Evolutionary conservation across 2,329 filamentous ascomycete genomes (phyloP), one percentile per base, ranked within the genome.

Genomic region (Dactylellina drechsleri): DNA sequence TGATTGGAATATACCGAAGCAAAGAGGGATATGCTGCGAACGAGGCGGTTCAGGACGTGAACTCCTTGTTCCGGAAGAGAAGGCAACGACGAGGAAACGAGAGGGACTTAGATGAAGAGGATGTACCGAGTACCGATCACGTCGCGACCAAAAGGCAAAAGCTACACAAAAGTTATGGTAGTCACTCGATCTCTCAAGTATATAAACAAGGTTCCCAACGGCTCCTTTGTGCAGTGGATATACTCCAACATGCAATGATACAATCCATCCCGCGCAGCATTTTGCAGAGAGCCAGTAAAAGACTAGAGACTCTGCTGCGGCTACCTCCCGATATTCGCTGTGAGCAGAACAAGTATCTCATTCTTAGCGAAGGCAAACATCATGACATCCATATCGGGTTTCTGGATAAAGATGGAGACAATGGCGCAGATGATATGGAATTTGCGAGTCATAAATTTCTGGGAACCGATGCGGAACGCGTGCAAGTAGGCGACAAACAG

Each of bases 21-120:
- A 61, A 49, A 41, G 70, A 74, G 58, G 70, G 70, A 53, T 74
- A 74, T 49, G 56, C 70, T 13, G 70, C 58, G 13, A 61, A 74
- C 31, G 49, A 62, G 53, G 40, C 56, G 13, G 16, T 52, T 31
- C 70, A 74, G 40, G 52, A 67, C 53, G 23, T 56, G 36, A 15
- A 59, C 23, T 31, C 62, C 26, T 26, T 66, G 26, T 61, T 74
- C 43, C 57, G 70, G 45, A 74, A 59, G 43, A 59, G 70, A 31
- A 74, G 56, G 40, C 50, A 67, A 54, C 62, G 62, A 16, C 20
- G 15, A n/a, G 15, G 43, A 18, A 31, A n/a, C 6, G 16, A 53
- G 28, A 40, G 43, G n/a, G 28, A 23, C 20, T 16, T 16, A 7
- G 50, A 31, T 20, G 31, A 45, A 41, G 49, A 47, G 20, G 31